Percentiles rank a stretch among this genome's conserved stretches.
These are phyloP conservation scores for Borovskyia barvae DNA, from an alignment of 208 protist genomes.

Conservation along the genomic window DNA sequence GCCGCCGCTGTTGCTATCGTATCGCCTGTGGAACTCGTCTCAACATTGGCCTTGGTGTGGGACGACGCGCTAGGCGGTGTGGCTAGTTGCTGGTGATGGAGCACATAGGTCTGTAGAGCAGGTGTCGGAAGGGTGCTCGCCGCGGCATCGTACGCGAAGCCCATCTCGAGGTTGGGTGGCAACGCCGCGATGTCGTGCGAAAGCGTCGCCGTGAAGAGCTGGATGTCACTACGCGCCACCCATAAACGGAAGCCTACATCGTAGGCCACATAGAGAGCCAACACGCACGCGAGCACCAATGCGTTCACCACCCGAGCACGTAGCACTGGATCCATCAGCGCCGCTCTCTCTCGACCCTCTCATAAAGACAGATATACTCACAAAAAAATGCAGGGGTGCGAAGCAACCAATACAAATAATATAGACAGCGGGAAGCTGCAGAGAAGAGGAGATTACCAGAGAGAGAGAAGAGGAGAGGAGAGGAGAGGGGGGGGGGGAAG, in stretches of 20 bases:
- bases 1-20: not conserved
- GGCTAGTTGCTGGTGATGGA: too few relatives aligned
- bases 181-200: not conserved
- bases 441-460: too few relatives aligned
- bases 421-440: too few relatives aligned
- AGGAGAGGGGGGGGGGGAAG: too few relatives aligned
- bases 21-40: not conserved
- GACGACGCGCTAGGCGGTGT: not conserved
- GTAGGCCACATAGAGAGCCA: constrained; percentile 15
- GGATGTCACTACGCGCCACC: constrained; percentile 17
- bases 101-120: constrained; percentile 8
- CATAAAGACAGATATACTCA: too few relatives aligned
- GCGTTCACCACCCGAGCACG: constrained; percentile 10
- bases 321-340: constrained; percentile 8
- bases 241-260: constrained; percentile 22
- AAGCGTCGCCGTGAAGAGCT: constrained; percentile 5
- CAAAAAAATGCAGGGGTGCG: too few relatives aligned
- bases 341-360: too few relatives aligned
- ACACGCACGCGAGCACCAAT: constrained; percentile 11
- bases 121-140: not conserved
- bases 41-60: not conserved
- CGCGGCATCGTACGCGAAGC: constrained; percentile 16
- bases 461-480: too few relatives aligned
- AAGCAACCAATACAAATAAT: too few relatives aligned
- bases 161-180: not conserved